These are phyloP conservation scores for Kuraishia borneana DNA, from an alignment of 805 yeast genomes.

Conservation along the genomic window DNA sequence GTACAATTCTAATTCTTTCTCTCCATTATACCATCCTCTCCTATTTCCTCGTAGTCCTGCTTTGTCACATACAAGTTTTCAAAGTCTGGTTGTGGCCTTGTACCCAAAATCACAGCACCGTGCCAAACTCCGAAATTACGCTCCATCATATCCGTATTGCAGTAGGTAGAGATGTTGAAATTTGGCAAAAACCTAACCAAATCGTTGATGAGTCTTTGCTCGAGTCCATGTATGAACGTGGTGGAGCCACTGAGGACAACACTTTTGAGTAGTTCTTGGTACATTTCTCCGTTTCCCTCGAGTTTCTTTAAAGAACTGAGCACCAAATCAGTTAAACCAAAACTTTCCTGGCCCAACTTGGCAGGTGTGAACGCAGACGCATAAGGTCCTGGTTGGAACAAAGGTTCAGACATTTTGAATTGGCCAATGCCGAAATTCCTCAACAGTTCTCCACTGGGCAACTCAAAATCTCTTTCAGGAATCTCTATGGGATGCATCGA, in stretches of 20 bases:
- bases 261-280: conserved; percentile 27
- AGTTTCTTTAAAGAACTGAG: conserved; percentile 32
- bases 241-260: conserved; percentile 55
- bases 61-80: conserved; percentile 52
- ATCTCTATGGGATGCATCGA: conserved; percentile 22
- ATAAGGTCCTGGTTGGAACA: conserved; percentile 54
- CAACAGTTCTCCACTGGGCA: conserved; percentile 42
- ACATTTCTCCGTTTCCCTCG: conserved; percentile 29
- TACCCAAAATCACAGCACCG: conserved; percentile 60
- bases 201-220: conserved; percentile 44
- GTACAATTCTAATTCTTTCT: conserved; percentile 23
- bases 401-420: conserved; percentile 47
- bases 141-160: conserved; percentile 33
- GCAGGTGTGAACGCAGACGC: conserved; percentile 24
- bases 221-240: conserved; percentile 42
- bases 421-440: conserved; percentile 39
- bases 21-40: conserved; percentile 33
- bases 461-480: conserved; percentile 36
- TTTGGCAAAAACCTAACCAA: conserved; percentile 43
- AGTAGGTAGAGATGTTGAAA: conserved; percentile 27
- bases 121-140: conserved; percentile 54
- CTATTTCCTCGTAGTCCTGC: conserved; percentile 56
- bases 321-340: conserved; percentile 35
- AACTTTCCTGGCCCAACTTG: conserved; percentile 37
- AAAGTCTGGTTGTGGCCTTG: conserved; percentile 36